Percentiles rank a stretch among this genome's conserved stretches.
Conservation (phyloP, 345 rosid species). For the Turritis glabra region DNA sequence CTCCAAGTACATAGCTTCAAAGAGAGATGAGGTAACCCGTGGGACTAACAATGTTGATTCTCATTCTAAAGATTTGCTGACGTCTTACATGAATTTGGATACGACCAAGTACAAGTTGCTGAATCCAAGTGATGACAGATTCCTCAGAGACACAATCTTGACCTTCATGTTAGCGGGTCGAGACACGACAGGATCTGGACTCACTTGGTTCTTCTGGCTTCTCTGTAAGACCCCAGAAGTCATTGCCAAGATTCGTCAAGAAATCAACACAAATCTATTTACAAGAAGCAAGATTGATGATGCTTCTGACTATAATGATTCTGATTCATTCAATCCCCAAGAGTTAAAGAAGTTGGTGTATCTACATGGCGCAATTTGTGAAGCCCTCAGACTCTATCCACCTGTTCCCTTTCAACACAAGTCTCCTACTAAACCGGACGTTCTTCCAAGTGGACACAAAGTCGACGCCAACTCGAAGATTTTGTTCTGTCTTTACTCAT, state of each 20-base stretch:
- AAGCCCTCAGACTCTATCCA: slow-evolving; percentile 41
- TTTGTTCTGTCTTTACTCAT: slow-evolving; percentile 34
- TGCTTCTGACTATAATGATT: neutral
- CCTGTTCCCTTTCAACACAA: slow-evolving; percentile 44
- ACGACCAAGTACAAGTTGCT: slow-evolving; percentile 24
- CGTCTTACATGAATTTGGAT: slow-evolving; percentile 41
- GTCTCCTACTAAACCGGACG: slow-evolving; percentile 31
- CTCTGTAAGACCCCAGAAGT: slow-evolving; percentile 38
- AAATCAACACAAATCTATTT: slow-evolving; percentile 34
- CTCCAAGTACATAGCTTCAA: slow-evolving; percentile 33
- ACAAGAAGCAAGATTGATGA: neutral
- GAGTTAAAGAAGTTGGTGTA: slow-evolving; percentile 34
- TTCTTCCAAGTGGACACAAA: slow-evolving; percentile 42
- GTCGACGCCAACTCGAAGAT: slow-evolving; percentile 38
- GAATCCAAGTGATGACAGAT: slow-evolving; percentile 40
- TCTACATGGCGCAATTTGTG: slow-evolving; percentile 38
- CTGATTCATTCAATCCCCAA: slow-evolving; percentile 6
- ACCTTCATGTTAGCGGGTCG: slow-evolving; percentile 61
- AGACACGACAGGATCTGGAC: slow-evolving; percentile 45
- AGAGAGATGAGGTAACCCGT: slow-evolving; percentile 38
- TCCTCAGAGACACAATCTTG: slow-evolving; percentile 54
- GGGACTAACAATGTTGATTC: slow-evolving; percentile 9
- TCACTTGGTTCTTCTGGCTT: slow-evolving; percentile 61
- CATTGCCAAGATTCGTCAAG: slow-evolving; percentile 46
- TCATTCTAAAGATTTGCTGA: slow-evolving; percentile 41